Base-by-base conservation (phyloP, 208 protist genomes). In the Borovskyia barvae region DNA sequence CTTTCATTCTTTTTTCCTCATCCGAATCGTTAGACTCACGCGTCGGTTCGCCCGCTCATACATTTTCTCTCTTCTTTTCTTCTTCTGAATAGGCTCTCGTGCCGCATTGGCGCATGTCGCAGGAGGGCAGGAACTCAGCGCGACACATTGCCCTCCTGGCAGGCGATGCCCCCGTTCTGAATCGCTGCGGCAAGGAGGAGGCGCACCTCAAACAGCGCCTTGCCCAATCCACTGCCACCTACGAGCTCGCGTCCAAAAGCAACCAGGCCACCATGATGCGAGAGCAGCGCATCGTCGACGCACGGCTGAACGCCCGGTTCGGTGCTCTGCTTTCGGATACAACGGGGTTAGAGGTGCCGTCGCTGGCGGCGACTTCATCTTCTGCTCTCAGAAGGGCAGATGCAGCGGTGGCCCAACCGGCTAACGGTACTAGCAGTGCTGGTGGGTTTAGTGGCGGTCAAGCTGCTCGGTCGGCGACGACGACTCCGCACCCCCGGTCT, bases 91-190 rank as follows among this genome's bases (percentile, higher is more conserved):
- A n/a, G n/a, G n/a, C n/a, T n/a, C n/a, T n/a, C n/a, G n/a, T n/a
- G n/a, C n/a, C n/a, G n/a, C n/a, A n/a, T n/a, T n/a, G n/a, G n/a
- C n/a, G n/a, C n/a, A 25, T 39, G 15, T 58, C 66, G 29, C 69
- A 58, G 8, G 56, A 59, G 64, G 64, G 56, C 49, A 29, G 19
- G 2, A 43, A 35, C 17, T 40, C 66, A 26, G 48, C 50, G 26
- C 54, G 39, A 37, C 75, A 80, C 51, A 75, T 80, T 43, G 41
- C 26, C 24, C 43, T 77, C 37, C 69, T 89, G 29, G 25, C 53
- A 5, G 51, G 67, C 53, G 62, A 75, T 42, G 61, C 59, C 0
- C 75, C 82, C 5, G 71, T 84, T 4, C 35, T 66, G 37, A 85
- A 75, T 37, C 63, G 63, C n/a, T 70, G 63, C 39, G 54, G 32